phyloP scores from a whole-genome alignment of 2,329 filamentous ascomycete species.

The Colletotrichum sp. region DNA sequence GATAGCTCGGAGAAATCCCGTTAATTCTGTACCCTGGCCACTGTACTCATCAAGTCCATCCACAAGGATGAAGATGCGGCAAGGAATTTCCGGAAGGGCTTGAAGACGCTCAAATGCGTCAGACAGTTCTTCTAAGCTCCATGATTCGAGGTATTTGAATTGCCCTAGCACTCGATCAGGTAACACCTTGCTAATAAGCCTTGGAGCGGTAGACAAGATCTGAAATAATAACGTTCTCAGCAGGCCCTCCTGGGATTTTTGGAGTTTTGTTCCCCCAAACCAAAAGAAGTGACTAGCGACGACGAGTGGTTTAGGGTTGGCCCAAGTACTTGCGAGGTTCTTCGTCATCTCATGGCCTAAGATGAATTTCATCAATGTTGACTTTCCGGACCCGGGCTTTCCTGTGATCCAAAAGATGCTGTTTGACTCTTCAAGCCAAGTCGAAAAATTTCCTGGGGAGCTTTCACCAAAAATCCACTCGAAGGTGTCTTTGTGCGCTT shows the following conservation, averaged over 20 bases:
- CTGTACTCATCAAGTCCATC: conserved; percentile 40
- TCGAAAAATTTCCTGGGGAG: conserved; percentile 17
- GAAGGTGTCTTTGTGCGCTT: conserved; percentile 37
- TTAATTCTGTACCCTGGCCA: conserved; percentile 29
- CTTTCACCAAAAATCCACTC: conserved; percentile 36
- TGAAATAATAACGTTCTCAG: conserved; percentile 27
- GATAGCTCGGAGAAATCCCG: conserved; percentile 27
- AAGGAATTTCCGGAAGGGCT: not conserved
- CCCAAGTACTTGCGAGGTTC: conserved; percentile 34
- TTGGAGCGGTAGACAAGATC: not conserved
- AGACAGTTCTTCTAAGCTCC: conserved; percentile 32
- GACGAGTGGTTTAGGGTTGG: conserved; percentile 27
- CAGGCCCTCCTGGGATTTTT: conserved; percentile 45
- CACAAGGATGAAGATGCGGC: conserved; percentile 26
- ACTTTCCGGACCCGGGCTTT: conserved; percentile 52
- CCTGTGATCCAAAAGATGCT: conserved; percentile 42
- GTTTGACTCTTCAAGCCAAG: conserved; percentile 30
- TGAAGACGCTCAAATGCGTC: conserved; percentile 21
- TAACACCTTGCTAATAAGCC: not conserved
- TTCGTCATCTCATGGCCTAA: conserved; percentile 28
- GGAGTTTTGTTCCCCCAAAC: conserved; percentile 38
- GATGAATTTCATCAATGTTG: conserved; percentile 47
- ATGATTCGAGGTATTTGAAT: conserved; percentile 7
- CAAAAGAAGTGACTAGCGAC: conserved; percentile 46
- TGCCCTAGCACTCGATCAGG: not conserved